Base-by-base conservation (phyloP, 345 rosid species). In the Psidium guajava region DNA sequence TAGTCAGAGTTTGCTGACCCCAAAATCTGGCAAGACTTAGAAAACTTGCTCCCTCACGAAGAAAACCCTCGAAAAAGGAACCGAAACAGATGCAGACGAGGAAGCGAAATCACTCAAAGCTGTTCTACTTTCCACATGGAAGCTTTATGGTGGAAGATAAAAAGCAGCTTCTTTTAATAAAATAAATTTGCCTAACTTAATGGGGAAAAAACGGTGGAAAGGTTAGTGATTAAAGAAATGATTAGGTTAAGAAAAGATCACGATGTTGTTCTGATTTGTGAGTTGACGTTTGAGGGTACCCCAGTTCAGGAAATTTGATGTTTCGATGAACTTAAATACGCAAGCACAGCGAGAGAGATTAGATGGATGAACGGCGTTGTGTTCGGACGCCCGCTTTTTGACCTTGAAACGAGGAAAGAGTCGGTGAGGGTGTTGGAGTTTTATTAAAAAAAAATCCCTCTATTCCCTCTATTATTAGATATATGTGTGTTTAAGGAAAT, bases 161-260 rank as follows among this genome's bases (percentile, higher is more conserved):
- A 87, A 80, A 47, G 85, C 22, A 24, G 83, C 86, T 86, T 89
- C 28, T 15, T 69, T 9, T 22, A 18, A 69, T 11, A 6, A 20
- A 36, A 21, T 11, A 32, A 12, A 32, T 82, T 58, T 73, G 88
- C 91, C 90, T 85, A 88, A 88, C 91, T 73, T 56, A 3, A n/a
- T 36, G 47, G 44, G 44, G 49, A 24, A 54, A n/a, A 58, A 42
- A 13, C 42, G 21, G 73, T 55, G 28, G 36, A 28, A 11, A 55
- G 9, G 81, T 59, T 54, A 85, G 87, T 86, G 88, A 85, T 44
- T 85, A 53, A 56, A 53, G 24, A 75, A 28, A 54, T 24, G 69
- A 27, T 44, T 13, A 52, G 54, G 61, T 82, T 21, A 8, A 58
- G 52, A 25, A 25, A 69, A 69, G 80, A 36, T 69, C 47, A 69